Evolutionary conservation across 768 basidiomycete genomes (phyloP).

Genomic region (Brasilioporus rufonigricans): DNA sequence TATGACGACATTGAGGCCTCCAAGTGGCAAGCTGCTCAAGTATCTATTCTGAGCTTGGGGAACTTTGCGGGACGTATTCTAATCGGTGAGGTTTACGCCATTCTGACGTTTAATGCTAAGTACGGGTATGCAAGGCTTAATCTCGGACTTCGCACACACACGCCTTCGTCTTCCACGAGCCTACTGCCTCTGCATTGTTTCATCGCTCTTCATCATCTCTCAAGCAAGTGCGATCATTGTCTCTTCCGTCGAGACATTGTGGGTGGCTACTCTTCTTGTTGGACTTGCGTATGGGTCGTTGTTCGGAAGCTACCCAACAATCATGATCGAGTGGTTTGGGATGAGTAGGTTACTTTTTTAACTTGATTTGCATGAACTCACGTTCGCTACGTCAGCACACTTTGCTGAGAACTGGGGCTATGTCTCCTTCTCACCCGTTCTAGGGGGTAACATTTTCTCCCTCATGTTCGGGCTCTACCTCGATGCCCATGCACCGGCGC

Average conservation of each 20-base stretch:
- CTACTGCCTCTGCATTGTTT: slow-evolving; percentile 65
- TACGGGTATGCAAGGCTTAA: slow-evolving; percentile 45
- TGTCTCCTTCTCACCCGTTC: slow-evolving; percentile 67
- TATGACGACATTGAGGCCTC: slow-evolving; percentile 70
- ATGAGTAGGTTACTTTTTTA: slow-evolving; percentile 48
- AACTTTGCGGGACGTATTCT: slow-evolving; percentile 78
- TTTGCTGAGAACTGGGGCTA: slow-evolving; percentile 89
- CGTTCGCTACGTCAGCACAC: slow-evolving; percentile 42
- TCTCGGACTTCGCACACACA: slow-evolving; percentile 63
- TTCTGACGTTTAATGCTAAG: neutral
- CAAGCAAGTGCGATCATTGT: slow-evolving; percentile 60
- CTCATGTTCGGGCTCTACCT: slow-evolving; percentile 77
- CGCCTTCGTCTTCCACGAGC: slow-evolving; percentile 61
- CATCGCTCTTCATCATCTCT: slow-evolving; percentile 66
- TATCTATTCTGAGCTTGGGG: slow-evolving; percentile 76
- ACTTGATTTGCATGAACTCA: neutral
- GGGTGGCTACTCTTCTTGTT: slow-evolving; percentile 42
- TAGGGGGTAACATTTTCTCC: slow-evolving; percentile 81
- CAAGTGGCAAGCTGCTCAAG: slow-evolving; percentile 80
- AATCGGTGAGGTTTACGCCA: slow-evolving; percentile 48
- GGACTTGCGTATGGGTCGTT: slow-evolving; percentile 63
- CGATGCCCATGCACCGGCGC: slow-evolving; percentile 57
- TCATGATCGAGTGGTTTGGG: slow-evolving; percentile 88
- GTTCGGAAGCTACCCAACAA: slow-evolving; percentile 71
- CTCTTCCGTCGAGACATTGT: slow-evolving; percentile 59